phyloP scores from a whole-genome alignment of 345 rosid species.

The Trapa bicornis region DNA sequence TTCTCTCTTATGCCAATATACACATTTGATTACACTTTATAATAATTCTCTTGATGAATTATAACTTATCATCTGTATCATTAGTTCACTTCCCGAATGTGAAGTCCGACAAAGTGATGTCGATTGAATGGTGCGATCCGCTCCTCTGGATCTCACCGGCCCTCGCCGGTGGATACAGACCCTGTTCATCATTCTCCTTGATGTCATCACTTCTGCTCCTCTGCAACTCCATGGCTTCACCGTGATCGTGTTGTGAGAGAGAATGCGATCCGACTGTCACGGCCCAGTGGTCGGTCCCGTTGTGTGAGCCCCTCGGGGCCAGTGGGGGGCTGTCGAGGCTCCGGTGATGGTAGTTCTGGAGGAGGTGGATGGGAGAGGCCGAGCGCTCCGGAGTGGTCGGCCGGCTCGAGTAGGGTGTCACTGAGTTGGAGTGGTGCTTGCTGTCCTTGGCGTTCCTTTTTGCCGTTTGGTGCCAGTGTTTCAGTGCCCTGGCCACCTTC shows the following conservation, averaged over 20 bases:
- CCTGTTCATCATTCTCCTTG: too few relatives aligned
- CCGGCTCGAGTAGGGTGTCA: constrained; percentile 50
- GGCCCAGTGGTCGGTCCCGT: neutral
- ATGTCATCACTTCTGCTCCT: neutral
- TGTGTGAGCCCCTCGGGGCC: neutral
- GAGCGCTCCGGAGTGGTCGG: constrained; percentile 57
- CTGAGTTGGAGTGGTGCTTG: constrained; percentile 30
- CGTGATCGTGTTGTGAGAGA: neutral
- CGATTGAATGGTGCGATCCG: neutral
- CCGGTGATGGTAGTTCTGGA: constrained; percentile 33
- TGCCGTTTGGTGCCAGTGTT: constrained; percentile 64
- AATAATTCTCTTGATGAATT: too few relatives aligned
- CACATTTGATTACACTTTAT: too few relatives aligned
- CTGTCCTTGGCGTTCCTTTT: constrained; percentile 46
- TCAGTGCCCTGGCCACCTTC: constrained; percentile 57
- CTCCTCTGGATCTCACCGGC: neutral
- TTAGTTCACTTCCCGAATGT: too few relatives aligned
- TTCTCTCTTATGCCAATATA: too few relatives aligned
- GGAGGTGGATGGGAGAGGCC: constrained; percentile 67
- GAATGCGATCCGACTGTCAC: neutral
- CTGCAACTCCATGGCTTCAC: neutral
- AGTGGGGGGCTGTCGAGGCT: constrained; percentile 24
- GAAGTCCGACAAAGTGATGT: too few relatives aligned
- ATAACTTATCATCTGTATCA: too few relatives aligned
- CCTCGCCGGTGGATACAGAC: neutral